phyloP scores from a whole-genome alignment of 2,329 filamentous ascomycete species.

The Penicillium crustosum region DNA sequence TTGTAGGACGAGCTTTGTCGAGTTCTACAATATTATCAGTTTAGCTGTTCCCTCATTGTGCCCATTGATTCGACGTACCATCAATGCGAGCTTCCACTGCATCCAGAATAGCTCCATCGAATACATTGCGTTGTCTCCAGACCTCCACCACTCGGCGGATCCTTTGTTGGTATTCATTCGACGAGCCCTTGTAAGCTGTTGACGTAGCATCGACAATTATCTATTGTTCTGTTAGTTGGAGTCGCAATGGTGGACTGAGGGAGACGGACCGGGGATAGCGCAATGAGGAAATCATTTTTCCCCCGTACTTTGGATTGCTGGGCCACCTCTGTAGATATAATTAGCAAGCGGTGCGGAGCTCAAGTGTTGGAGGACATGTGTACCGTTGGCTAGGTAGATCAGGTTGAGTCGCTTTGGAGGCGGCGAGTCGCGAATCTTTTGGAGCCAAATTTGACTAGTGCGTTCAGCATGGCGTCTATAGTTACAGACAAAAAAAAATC shows the following conservation, averaged over 20 bases:
- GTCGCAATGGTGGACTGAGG: neutral
- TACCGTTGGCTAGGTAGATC: slow-evolving; percentile 93
- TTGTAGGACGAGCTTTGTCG: slow-evolving; percentile 54
- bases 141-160: slow-evolving; percentile 88
- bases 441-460: slow-evolving; percentile 88
- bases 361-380: slow-evolving; percentile 24
- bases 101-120: slow-evolving; percentile 75
- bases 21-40: slow-evolving; percentile 46
- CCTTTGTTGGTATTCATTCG: slow-evolving; percentile 82
- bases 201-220: slow-evolving; percentile 88
- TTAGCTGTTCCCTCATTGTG: neutral
- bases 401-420: slow-evolving; percentile 84
- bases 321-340: slow-evolving; percentile 69
- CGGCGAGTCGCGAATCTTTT: slow-evolving; percentile 82
- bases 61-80: slow-evolving; percentile 53
- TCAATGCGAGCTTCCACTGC: slow-evolving; percentile 77
- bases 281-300: slow-evolving; percentile 88
- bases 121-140: slow-evolving; percentile 84
- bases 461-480: slow-evolving; percentile 83
- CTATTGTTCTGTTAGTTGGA: slow-evolving; percentile 36
- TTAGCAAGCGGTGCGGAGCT: slow-evolving; percentile 22
- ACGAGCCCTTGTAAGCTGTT: slow-evolving; percentile 85
- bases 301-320: slow-evolving; percentile 92
- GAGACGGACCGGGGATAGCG: slow-evolving; percentile 71
- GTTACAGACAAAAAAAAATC: slow-evolving; percentile 9